Base-by-base conservation (phyloP, 2,329 filamentous ascomycete genomes). In the Aschersonia sp. region DNA sequence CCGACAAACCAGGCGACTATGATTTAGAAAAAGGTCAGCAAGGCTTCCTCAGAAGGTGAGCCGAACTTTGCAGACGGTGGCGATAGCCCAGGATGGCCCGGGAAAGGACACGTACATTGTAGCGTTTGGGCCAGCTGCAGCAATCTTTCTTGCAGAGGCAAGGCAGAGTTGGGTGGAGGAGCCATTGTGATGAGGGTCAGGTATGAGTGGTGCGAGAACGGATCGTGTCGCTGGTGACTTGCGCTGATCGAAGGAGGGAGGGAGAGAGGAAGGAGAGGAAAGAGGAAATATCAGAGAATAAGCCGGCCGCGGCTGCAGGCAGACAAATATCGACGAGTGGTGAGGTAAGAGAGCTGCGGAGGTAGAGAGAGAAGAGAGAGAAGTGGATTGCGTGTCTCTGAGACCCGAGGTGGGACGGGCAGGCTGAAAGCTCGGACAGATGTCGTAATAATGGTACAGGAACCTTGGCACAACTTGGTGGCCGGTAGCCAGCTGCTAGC, bases 61-160 rank as follows among this genome's bases (percentile, higher is more conserved):
- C 22, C 22, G 22, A 3, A 2, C 3, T 22, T 22, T 22, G 22
- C 22, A 22, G 22, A 22, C 22, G 22, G 22, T 22, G 22, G 22
- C 3, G 22, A 22, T 22, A 22, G 22, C 22, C 22, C 22, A 22
- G 32, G 12, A 12, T n/a, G 11, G 30, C 8, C 39, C 46, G 54
- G 30, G 22, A 43, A 43, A 30, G 30, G 30, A 63, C 63, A 79
- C 70, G 66, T 79, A 84, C 90, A 98, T 73, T 97, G 92, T 56
- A 97, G 74, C 43, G 89, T 97, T 66, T 94, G 81, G 55, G 83
- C 88, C 56, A 97, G 75, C 56, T 77, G 73, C 58, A 87, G 67
- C 51, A 95, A 70, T 61, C 88, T 78, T 71, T 92, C 81, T 60
- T 71, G 68, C 59, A 92, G 72, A 63, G 87, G 81, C 66, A 84